Percentiles rank a stretch among this genome's conserved stretches.
phyloP scores from a whole-genome alignment of 345 rosid genomes.

The Melaleuca quinquenervia region DNA sequence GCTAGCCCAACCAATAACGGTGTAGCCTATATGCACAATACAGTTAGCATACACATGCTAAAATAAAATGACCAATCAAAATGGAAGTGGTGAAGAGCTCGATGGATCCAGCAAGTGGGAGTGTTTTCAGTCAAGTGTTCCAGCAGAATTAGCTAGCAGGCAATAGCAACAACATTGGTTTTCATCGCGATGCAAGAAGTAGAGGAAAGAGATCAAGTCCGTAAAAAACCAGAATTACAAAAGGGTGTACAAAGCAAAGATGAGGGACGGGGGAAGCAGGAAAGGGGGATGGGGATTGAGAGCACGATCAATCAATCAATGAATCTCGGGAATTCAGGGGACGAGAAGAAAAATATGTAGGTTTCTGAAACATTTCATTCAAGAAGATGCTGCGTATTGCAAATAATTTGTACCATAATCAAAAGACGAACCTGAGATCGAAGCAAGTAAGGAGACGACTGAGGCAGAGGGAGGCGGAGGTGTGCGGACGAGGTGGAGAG shows the following conservation, averaged over 20 bases:
- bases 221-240: neutral
- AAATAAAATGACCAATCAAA: neutral
- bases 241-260: neutral
- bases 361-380: no score
- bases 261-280: neutral
- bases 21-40: constrained; percentile 31
- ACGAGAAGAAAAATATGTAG: no score
- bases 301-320: neutral
- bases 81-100: neutral
- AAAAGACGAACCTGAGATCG: no score
- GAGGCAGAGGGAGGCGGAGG: no score
- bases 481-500: no score
- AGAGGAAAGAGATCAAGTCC: neutral
- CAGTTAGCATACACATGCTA: neutral
- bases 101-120: neutral
- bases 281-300: neutral
- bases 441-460: no score
- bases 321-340: no score
- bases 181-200: neutral
- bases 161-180: neutral
- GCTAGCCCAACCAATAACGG: constrained; percentile 78
- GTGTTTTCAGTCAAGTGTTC: neutral
- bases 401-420: no score
- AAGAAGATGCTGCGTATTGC: no score
- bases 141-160: neutral